Percentiles rank a stretch among this genome's conserved stretches.
phyloP scores from a whole-genome alignment of 2,329 filamentous ascomycete species.

The Phialophora tarda region DNA sequence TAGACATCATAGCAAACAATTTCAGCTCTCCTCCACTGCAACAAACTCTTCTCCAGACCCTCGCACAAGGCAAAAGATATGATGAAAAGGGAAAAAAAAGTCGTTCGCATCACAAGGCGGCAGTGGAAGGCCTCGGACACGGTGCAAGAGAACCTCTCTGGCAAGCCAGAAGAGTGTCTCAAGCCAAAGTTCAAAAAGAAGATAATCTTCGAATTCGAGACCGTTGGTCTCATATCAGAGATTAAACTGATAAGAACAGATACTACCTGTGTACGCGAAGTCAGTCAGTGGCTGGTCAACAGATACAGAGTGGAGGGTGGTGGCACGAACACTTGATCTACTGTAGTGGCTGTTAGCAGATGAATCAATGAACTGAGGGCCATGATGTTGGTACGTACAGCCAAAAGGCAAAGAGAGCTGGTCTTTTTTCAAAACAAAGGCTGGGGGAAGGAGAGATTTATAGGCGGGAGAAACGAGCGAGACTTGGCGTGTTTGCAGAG shows the following conservation, averaged over 20 bases:
- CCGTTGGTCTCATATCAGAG: not conserved
- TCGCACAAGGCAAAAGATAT: not conserved
- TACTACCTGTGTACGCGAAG: too few relatives aligned
- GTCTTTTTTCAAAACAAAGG: not conserved
- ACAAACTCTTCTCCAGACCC: not conserved
- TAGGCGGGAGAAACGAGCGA: not conserved
- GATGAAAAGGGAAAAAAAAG: not conserved
- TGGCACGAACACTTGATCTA: slow-evolving; percentile 1
- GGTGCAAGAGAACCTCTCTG: not conserved
- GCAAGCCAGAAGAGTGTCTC: not conserved
- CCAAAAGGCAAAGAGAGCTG: not conserved
- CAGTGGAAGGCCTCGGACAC: not conserved
- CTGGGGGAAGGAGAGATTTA: not conserved
- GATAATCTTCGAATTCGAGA: not conserved
- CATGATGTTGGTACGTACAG: not conserved
- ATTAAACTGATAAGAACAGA: slow-evolving; percentile 4
- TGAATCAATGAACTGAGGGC: not conserved
- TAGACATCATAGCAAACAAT: not conserved
- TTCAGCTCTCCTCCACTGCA: not conserved
- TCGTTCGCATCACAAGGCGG: not conserved
- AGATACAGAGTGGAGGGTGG: not conserved
- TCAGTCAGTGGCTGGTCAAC: not conserved
- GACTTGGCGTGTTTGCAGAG: not conserved
- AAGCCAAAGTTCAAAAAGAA: not conserved
- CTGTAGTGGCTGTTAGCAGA: not conserved